Percentiles rank a stretch among this genome's conserved stretches.
These are phyloP conservation scores for Phytophthora pistaciae DNA, from an alignment of 352 stramenopile species.

Conservation along the genomic window DNA sequence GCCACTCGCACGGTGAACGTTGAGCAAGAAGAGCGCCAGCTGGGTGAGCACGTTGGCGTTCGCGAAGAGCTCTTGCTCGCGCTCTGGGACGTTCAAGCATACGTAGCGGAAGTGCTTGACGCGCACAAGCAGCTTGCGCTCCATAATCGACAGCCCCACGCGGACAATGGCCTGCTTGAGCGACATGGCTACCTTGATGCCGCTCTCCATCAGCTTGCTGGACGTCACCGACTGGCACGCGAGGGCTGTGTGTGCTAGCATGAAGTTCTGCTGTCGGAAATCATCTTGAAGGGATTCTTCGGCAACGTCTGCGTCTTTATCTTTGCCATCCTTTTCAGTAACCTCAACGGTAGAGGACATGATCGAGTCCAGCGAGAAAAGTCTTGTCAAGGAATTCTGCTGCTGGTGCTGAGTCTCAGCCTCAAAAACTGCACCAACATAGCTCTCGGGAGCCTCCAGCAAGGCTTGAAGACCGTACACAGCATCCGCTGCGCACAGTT, in stretches of 20 bases:
- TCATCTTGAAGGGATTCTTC: slow-evolving; percentile 47
- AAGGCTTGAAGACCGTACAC: slow-evolving; percentile 95
- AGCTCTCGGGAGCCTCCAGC: slow-evolving; percentile 89
- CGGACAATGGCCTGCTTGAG: slow-evolving; percentile 95
- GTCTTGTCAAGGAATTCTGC: slow-evolving; percentile 49
- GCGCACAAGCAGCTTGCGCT: slow-evolving; percentile 94
- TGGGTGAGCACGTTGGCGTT: slow-evolving; percentile 95
- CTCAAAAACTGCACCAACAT: slow-evolving; percentile 72
- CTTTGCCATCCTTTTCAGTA: slow-evolving; percentile 18
- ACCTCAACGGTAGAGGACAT: slow-evolving; percentile 14
- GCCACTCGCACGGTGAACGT: slow-evolving; percentile 95
- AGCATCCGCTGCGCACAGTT: slow-evolving; percentile 95
- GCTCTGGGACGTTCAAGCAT: slow-evolving; percentile 90
- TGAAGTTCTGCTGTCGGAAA: slow-evolving; percentile 87
- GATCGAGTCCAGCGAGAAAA: slow-evolving; percentile 46
- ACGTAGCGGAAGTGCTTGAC: slow-evolving; percentile 98
- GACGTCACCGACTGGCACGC: slow-evolving; percentile 75
- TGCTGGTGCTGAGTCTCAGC: slow-evolving; percentile 67
- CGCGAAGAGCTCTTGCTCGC: slow-evolving; percentile 91
- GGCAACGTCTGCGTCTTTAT: slow-evolving; percentile 35
- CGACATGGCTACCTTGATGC: slow-evolving; percentile 95
- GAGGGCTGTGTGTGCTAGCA: slow-evolving; percentile 76
- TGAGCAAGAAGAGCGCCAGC: slow-evolving; percentile 95
- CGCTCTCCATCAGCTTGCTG: slow-evolving; percentile 90
- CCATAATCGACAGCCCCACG: slow-evolving; percentile 95